Percentiles rank a stretch among this genome's conserved stretches.
These are phyloP conservation scores for Trichosporon inkin DNA, from an alignment of 1,284 basidiomycete species.

Conservation along the genomic window DNA sequence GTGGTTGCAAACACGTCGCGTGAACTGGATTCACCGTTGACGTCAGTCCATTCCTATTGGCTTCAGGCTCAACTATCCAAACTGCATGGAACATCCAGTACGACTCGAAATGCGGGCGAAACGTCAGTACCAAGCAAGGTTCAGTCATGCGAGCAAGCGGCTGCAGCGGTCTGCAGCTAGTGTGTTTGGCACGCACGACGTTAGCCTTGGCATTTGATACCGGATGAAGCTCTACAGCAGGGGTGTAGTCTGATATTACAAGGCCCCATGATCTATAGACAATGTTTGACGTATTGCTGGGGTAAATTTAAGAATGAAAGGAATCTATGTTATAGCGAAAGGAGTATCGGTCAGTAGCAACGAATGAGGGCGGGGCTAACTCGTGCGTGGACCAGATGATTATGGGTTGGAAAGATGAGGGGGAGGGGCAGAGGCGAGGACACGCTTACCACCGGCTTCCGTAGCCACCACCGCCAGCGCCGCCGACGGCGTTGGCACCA, in stretches of 20 bases:
- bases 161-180: not conserved
- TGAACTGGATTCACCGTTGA: no score
- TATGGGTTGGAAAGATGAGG: conserved; percentile 2
- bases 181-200: conserved; percentile 10
- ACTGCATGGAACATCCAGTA: no score
- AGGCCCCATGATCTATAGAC: conserved; percentile 15
- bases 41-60: no score
- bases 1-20: no score
- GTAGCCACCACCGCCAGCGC: conserved; percentile 38
- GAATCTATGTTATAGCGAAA: conserved; percentile 10
- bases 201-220: conserved; percentile 13
- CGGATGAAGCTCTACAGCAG: not conserved
- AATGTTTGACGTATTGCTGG: conserved; percentile 9
- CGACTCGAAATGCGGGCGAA: no score
- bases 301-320: conserved; percentile 14
- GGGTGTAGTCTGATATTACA: conserved; percentile 5
- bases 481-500: conserved; percentile 26
- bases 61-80: no score
- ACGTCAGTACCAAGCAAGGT: not conserved
- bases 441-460: conserved; percentile 35
- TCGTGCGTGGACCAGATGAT: conserved; percentile 4
- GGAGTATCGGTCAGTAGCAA: conserved; percentile 14
- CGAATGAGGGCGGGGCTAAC: conserved; percentile 12
- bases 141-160: not conserved
- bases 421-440: not conserved